These are phyloP conservation scores for Fibroporia radiculosa DNA, from an alignment of 768 basidiomycete genomes.

Conservation along the genomic window DNA sequence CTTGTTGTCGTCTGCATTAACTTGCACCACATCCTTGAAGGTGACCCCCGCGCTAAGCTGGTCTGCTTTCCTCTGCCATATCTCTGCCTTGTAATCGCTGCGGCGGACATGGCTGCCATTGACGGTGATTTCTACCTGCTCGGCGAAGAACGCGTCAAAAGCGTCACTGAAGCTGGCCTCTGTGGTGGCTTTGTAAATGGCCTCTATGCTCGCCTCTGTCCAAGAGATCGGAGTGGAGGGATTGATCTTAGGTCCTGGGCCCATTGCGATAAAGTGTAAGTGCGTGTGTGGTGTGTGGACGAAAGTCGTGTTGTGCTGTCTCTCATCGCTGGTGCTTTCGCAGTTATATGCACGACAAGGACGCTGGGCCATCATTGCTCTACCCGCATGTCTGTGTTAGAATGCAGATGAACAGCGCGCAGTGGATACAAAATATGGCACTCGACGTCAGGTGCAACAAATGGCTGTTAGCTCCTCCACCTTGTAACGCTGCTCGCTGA, in stretches of 20 bases:
- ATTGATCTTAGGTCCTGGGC: conserved; percentile 10
- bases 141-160: conserved; percentile 35
- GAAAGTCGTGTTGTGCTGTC: too few species aligned
- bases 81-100: conserved; percentile 30
- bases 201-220: conserved; percentile 31
- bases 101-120: conserved; percentile 34
- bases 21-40: conserved; percentile 24
- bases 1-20: conserved; percentile 13
- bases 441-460: too few species aligned
- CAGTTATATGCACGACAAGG: too few species aligned
- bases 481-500: too few species aligned
- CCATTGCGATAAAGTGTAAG: background rate
- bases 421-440: too few species aligned
- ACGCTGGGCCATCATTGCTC: too few species aligned
- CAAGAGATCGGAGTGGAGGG: conserved; percentile 34
- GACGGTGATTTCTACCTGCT: conserved; percentile 28
- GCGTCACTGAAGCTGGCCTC: conserved; percentile 25
- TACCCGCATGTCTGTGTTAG: too few species aligned
- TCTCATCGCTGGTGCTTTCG: too few species aligned
- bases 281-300: background rate
- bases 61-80: conserved; percentile 18
- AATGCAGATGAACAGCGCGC: too few species aligned
- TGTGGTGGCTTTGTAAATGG: conserved; percentile 33
- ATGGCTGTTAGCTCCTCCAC: too few species aligned
- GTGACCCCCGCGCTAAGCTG: conserved; percentile 24